Evolutionary conservation across 176 grass and related monocot genomes (phyloP).

Genomic region (Aegilops bicornis): DNA sequence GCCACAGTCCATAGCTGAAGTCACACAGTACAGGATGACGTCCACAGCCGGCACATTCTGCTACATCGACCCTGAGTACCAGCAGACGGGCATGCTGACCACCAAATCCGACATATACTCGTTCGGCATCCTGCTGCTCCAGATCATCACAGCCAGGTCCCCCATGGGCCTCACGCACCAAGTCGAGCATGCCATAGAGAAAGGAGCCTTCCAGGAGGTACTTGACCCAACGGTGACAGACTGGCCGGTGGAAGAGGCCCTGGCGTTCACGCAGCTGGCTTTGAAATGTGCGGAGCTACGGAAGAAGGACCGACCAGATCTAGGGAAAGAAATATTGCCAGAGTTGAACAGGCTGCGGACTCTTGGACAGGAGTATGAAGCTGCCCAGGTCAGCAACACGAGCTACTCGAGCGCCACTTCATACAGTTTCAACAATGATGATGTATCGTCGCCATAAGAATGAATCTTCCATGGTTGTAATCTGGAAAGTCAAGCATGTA

Average conservation of each 20-base stretch:
- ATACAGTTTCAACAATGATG: conserved; percentile 34
- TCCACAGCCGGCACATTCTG: conserved; percentile 82
- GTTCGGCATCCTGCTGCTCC: conserved; percentile 73
- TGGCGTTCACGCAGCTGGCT: conserved; percentile 57
- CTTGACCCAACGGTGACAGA: conserved; percentile 63
- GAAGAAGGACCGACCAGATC: conserved; percentile 76
- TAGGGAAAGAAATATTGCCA: conserved; percentile 64
- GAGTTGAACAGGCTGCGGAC: conserved; percentile 63
- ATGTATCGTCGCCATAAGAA: background rate
- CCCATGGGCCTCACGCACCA: conserved; percentile 84
- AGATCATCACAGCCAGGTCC: conserved; percentile 79
- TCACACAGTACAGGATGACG: conserved; percentile 87
- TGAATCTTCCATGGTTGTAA: background rate
- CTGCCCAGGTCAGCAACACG: conserved; percentile 21
- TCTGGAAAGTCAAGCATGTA: conserved; percentile 19
- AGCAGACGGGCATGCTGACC: conserved; percentile 87
- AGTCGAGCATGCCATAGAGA: conserved; percentile 64
- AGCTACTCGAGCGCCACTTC: conserved; percentile 47
- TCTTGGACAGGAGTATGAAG: conserved; percentile 53
- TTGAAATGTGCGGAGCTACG: conserved; percentile 68
- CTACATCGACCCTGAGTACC: conserved; percentile 96
- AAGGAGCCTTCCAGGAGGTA: conserved; percentile 60
- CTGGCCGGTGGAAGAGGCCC: conserved; percentile 74
- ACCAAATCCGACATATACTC: conserved; percentile 92
- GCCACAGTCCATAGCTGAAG: conserved; percentile 56